Evolutionary conservation across 2,329 filamentous ascomycete genomes (phyloP), one percentile per base, ranked within the genome.

Genomic region (Helminthosporium solani): DNA sequence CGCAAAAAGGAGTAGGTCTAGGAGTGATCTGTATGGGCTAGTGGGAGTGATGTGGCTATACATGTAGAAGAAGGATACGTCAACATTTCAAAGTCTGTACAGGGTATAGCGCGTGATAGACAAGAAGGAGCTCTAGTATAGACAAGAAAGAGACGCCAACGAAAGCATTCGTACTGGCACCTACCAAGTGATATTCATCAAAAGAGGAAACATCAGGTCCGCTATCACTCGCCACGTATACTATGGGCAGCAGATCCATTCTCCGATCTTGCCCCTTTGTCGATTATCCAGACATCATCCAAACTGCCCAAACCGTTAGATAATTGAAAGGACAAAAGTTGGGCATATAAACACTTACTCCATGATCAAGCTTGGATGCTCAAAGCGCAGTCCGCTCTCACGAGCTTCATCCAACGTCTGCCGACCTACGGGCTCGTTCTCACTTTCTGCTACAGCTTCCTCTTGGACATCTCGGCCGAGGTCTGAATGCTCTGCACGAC

Each of bases 351-450:
- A 21, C 25, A 79, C 83, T 75, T 76, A 86, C 76, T 85, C 84
- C 25, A 76, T 72, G 3, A 85, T 75, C 9, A 95, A 72, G 64
- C 82, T 92, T 2, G 89, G 89, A 57, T 92, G 94, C 39, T 90
- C 75, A 68, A 90, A 95, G 38, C 75, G 75, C 66, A 84, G 64
- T 0, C 85, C 87, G 60, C 80, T 82, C 63, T 92, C 87, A 49
- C 81, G 78, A 47, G 82, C 78, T 67, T 91, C 87, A 54, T 92
- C 87, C 21, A 90, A 64, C 0, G 86, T 90, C 55, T 81, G 84
- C 35, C 81, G 54, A 18, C 58, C 56, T 18, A 23, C 42, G 20
- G 34, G 25, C 28, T 27, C 39, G 21, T 47, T 45, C 30, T 52
- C 55, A 21, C 49, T 35, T 28, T 30, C 45, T 7, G 48, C 46